These are phyloP conservation scores for Elsinoe ampelina DNA, from an alignment of 2,329 filamentous ascomycete species.

Conservation along the genomic window DNA sequence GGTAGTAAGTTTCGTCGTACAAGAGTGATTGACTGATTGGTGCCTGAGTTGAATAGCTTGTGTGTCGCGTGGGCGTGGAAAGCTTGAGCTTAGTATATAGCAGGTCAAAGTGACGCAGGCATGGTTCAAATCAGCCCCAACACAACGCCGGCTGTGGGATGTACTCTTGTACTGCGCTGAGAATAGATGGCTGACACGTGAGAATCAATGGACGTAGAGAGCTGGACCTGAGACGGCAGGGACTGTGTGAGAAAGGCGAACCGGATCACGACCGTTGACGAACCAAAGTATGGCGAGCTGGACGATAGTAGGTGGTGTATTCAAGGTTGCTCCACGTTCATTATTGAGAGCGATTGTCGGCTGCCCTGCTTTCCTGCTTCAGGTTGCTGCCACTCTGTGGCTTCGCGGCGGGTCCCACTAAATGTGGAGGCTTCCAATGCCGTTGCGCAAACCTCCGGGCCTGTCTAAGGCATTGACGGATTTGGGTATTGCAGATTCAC, in stretches of 20 bases:
- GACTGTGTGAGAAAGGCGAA: conserved; percentile 1
- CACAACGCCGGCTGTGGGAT: not conserved
- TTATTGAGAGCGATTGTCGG: not conserved
- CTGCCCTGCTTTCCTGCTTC: not conserved
- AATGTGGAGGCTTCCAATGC: not conserved
- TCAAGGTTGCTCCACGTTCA: too few species aligned
- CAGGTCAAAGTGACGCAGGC: conserved; percentile 13
- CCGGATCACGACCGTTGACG: not conserved
- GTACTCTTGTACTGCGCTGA: conserved; percentile 1
- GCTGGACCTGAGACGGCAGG: not conserved
- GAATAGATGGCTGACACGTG: not conserved
- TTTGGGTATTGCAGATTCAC: not conserved
- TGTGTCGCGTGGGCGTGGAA: conserved; percentile 14
- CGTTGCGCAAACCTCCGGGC: conserved; percentile 1
- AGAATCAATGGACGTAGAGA: not conserved
- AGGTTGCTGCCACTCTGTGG: too few species aligned
- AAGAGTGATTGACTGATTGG: not conserved
- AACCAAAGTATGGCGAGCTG: conserved; percentile 1
- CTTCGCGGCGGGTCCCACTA: too few species aligned
- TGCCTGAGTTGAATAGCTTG: conserved; percentile 13
- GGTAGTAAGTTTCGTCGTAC: not conserved
- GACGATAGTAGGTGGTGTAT: not conserved
- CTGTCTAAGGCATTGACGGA: too few species aligned
- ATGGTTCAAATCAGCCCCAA: conserved; percentile 8
- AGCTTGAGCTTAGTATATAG: conserved; percentile 8